Evolutionary conservation across 2,329 filamentous ascomycete genomes (phyloP), one percentile per base, ranked within the genome.

Genomic region (Aspergillus tanneri): DNA sequence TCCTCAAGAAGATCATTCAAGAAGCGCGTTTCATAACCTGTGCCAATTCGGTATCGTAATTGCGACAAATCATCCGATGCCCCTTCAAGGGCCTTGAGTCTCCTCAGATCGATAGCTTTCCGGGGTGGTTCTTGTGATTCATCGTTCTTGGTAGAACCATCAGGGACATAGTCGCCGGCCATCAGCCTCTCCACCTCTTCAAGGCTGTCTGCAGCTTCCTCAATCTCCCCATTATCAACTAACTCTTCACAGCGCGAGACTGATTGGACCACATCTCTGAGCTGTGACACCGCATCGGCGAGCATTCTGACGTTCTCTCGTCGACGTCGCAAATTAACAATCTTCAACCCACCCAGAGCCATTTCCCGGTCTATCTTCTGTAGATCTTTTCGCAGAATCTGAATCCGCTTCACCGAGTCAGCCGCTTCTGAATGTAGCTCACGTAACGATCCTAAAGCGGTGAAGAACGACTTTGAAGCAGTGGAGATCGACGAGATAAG

Each of bases 401-500:
- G 90, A 50, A 99, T 99, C 52, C 88, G 84, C 7, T 86, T 79
- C 2, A 99, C 91, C 2, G 92, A 97, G 48, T 95, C 88, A 9
- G 90, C 87, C 5, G 93, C 91, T 69, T 99, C 93, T 0, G 86
- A 86, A 66, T 99, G 92, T 9, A 99, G 76, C 65, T 96, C 90
- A 56, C 90, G 87, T 25, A 99, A 75, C 0, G 91, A 95, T 0
- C 93, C 92, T 1, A 99, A 76, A 0, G 93, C 93, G 0, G 90
- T 91, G 63, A 99, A 99, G 69, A 99, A 99, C 0, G 92, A 96
- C 0, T 90, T 90, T 0, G 93, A 97, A 1, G 93, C 93, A 0
- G 88, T 90, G 2, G 92, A 97, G 54, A 99, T 99, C 0, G 91
- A 96, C 24, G 89, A 90, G 59, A 99, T 96, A 6, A 99, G 77